Base-by-base conservation (phyloP, 1,284 basidiomycete species). In the Ceratobasidium sp. region DNA sequence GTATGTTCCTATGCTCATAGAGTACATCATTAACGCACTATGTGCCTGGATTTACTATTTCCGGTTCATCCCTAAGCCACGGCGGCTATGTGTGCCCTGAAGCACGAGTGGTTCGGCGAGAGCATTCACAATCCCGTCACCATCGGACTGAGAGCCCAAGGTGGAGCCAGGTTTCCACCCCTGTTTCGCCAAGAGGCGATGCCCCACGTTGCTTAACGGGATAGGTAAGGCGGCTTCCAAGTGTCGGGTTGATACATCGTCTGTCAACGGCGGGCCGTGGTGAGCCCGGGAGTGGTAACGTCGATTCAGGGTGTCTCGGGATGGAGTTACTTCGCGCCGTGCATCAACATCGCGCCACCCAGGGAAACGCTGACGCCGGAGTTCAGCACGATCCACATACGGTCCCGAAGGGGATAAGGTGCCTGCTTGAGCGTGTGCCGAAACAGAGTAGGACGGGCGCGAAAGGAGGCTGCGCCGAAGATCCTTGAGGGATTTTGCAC, bases 141-240 rank as follows among this genome's bases (percentile, higher is more conserved):
- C 39, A 58, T 63, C 54, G 39, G 69, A 54, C 0, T 14, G 41
- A 37, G 54, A 76, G 14, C 90, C 90, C 16, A 92, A 85, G 6
- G 84, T 82, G 29, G 84, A 86, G 7, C 91, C 92, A 19, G 90
- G 91, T 31, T 83, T 81, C 91, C 92, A 93, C 0, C 91, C 91
- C 81, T 92, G 90, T 79, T 89, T 90, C 80, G 88, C 82, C 2
- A 92, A 83, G 54, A 93, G 82, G 49, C 83, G 85, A 78, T 90
- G 88, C 0, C 91, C 91, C 64, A 92, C 82, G 78, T 91, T 92
- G n/a, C 84, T 83, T 2, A 84, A 79, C 3, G 87, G 79, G 39
- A 92, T 79, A 1, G 87, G 86, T 5, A 48, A 14, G 49, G 66
- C 37, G 13, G 61, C 56, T 37, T 56, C 27, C 34, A 72, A 41